Evolutionary conservation across 768 basidiomycete species (phyloP).

Genomic region (Calocybe indica): DNA sequence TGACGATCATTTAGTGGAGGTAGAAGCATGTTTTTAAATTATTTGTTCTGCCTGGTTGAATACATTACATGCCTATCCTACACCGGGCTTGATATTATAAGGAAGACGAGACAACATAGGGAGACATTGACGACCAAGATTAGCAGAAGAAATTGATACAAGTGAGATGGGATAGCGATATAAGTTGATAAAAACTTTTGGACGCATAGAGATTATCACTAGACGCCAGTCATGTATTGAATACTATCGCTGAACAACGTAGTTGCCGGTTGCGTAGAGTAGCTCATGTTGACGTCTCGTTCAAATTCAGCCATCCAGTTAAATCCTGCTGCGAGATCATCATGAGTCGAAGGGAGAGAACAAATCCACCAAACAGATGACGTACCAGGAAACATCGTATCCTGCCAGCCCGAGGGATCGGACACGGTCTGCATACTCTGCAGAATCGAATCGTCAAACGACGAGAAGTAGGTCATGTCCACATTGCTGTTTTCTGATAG

Average conservation of each 20-base stretch:
- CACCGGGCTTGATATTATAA: not conserved
- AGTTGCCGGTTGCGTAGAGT: constrained; percentile 4
- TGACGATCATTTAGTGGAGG: not conserved
- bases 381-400: constrained; percentile 50
- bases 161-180: not conserved
- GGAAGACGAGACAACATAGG: not conserved
- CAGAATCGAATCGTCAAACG: constrained; percentile 54
- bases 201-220: constrained; percentile 5
- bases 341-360: not conserved
- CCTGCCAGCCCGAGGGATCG: constrained; percentile 49
- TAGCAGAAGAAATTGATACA: not conserved
- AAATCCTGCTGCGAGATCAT: constrained; percentile 20
- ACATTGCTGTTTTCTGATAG: constrained; percentile 13
- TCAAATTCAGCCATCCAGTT: constrained; percentile 36
- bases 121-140: not conserved
- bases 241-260: constrained; percentile 15
- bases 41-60: not conserved
- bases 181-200: no score
- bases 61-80: not conserved
- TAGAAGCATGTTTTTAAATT: not conserved
- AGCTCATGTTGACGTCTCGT: constrained; percentile 30
- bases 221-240: constrained; percentile 22
- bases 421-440: constrained; percentile 56
- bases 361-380: not conserved
- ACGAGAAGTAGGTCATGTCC: constrained; percentile 37